These are phyloP conservation scores for Chytriomyces sp. DNA, from an alignment of 192 early-diverging fungal genomes.

Conservation along the genomic window DNA sequence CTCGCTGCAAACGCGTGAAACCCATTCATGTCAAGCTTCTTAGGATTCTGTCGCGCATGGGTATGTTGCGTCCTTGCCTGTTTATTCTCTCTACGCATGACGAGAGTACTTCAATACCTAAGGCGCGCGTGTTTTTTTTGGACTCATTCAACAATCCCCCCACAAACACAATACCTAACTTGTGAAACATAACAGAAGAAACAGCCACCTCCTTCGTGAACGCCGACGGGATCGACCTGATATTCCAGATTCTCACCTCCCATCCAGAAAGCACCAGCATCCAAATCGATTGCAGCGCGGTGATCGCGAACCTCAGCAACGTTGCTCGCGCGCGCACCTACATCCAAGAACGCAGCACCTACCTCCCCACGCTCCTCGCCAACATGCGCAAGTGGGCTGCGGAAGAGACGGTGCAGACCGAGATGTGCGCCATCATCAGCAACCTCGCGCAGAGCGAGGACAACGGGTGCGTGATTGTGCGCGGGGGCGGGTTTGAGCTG, in stretches of 20 bases:
- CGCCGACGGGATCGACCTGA: conserved; percentile 28
- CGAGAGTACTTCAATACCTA: not conserved
- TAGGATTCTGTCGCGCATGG: conserved; percentile 24
- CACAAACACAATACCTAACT: not conserved
- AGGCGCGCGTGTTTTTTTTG: too few relatives aligned
- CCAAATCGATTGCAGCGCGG: conserved; percentile 42
- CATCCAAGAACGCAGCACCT: conserved; percentile 19
- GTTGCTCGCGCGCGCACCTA: not conserved
- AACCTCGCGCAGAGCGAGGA: conserved; percentile 35
- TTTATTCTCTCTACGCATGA: not conserved
- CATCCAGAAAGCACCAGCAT: conserved; percentile 28
- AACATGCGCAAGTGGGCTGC: conserved; percentile 31
- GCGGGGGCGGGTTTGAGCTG: conserved; percentile 19
- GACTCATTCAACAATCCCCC: not conserved
- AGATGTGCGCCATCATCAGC: conserved; percentile 40
- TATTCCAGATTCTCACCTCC: conserved; percentile 32
- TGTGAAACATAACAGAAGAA: conserved; percentile 20
- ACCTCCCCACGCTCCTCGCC: conserved; percentile 24
- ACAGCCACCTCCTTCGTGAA: conserved; percentile 28
- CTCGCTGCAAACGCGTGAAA: not conserved
- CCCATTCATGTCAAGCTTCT: conserved; percentile 24
- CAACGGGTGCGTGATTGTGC: conserved; percentile 25
- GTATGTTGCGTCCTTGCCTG: conserved; percentile 6
- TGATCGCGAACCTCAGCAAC: conserved; percentile 37
- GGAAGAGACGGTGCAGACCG: conserved; percentile 33